phyloP scores from a whole-genome alignment of 805 yeast species.

The Grigorovia jiainica region DNA sequence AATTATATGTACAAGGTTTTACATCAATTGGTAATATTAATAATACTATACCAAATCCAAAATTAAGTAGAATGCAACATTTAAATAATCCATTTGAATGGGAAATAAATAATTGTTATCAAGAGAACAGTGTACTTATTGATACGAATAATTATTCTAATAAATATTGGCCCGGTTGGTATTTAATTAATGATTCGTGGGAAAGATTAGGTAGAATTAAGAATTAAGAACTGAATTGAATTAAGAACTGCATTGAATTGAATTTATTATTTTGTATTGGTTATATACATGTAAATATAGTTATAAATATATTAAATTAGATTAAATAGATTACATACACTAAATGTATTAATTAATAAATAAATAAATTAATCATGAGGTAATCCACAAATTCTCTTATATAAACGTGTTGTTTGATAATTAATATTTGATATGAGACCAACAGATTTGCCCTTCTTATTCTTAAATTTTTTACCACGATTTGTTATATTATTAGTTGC shows the following conservation, averaged over 20 bases:
- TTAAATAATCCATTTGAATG: slow-evolving; percentile 13
- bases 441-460: background rate
- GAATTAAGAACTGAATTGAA: too few species aligned
- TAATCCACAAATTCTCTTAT: slow-evolving; percentile 41
- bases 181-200: slow-evolving; percentile 19
- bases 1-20: slow-evolving; percentile 71
- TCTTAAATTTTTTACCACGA: background rate
- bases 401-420: slow-evolving; percentile 44
- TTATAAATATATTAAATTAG: background rate
- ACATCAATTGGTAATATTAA: slow-evolving; percentile 80
- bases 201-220: slow-evolving; percentile 29
- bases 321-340: background rate
- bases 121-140: too few species aligned
- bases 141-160: background rate
- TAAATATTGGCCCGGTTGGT: slow-evolving; percentile 27
- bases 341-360: background rate
- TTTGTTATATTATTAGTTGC: background rate
- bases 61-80: slow-evolving; percentile 24
- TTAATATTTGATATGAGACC: slow-evolving; percentile 33
- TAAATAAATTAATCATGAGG: slow-evolving; percentile 27
- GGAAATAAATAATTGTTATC: slow-evolving; percentile 19
- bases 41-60: slow-evolving; percentile 67
- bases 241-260: too few species aligned
- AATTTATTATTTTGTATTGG: too few species aligned
- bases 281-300: background rate